A percentile compares a stretch with the other conserved stretches of the same genome.
phyloP scores from a whole-genome alignment of 768 basidiomycete species.

The Podaxis rugospora region DNA sequence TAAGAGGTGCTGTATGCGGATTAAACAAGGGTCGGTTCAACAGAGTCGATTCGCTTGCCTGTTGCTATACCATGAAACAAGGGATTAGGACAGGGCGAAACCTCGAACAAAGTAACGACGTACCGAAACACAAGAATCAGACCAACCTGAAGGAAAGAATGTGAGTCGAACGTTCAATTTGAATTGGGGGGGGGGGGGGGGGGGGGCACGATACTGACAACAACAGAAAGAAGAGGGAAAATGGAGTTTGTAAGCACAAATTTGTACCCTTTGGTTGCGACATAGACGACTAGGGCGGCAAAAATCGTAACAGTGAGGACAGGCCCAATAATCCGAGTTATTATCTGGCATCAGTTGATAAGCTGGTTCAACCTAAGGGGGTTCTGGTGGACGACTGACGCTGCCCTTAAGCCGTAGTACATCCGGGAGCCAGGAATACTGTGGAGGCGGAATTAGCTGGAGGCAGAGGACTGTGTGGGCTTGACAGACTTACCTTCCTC shows the following conservation, averaged over 20 bases:
- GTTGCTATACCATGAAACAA: constrained; percentile 41
- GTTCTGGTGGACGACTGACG: constrained; percentile 37
- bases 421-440: constrained; percentile 92
- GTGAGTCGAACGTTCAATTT: neutral
- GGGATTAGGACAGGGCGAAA: neutral
- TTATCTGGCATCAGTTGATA: constrained; percentile 42
- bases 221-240: constrained; percentile 84
- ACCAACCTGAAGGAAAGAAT: constrained; percentile 55
- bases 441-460: neutral
- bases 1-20: constrained; percentile 62
- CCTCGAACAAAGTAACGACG: constrained; percentile 18
- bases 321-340: constrained; percentile 70
- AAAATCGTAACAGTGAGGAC: constrained; percentile 82
- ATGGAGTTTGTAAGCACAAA: constrained; percentile 77
- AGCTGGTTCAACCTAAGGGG: neutral
- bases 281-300: constrained; percentile 56
- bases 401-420: constrained; percentile 81
- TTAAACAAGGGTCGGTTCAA: neutral
- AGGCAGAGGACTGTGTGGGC: neutral
- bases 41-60: constrained; percentile 35
- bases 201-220: constrained; percentile 46
- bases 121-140: constrained; percentile 85
- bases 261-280: constrained; percentile 49
- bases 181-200: neutral
- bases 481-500: constrained; percentile 38